A percentile compares a stretch with the other conserved stretches of the same genome.
phyloP scores from a whole-genome alignment of 2,329 filamentous ascomycete species.

The Colletotrichum liaoningense region DNA sequence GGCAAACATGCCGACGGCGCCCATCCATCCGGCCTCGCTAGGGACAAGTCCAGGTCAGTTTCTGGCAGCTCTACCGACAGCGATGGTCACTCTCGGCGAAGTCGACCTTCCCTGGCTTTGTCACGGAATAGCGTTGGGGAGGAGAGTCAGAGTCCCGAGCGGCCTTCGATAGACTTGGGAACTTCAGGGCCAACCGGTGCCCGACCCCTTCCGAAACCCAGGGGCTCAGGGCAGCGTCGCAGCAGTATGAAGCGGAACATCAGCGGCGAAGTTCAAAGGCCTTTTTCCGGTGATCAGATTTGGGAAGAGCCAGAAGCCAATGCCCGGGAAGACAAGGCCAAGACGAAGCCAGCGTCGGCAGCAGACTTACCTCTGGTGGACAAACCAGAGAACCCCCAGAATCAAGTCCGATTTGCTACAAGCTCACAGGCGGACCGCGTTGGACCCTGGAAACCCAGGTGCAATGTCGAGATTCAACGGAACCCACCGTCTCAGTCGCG shows the following conservation, averaged over 20 bases:
- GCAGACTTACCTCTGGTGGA: slow-evolving; percentile 21
- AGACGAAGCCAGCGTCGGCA: background rate
- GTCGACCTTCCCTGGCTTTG: slow-evolving; percentile 41
- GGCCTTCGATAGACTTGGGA: slow-evolving; percentile 40
- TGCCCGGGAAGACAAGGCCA: slow-evolving; percentile 42
- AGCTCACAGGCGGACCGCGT: slow-evolving; percentile 54
- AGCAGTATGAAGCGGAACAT: slow-evolving; percentile 77
- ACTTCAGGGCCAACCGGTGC: background rate
- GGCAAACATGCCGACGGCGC: slow-evolving; percentile 61
- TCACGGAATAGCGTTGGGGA: slow-evolving; percentile 23
- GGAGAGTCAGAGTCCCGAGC: slow-evolving; percentile 6
- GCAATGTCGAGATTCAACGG: slow-evolving; percentile 78
- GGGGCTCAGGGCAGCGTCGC: slow-evolving; percentile 60
- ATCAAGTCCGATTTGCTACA: slow-evolving; percentile 60
- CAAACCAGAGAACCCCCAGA: slow-evolving; percentile 74
- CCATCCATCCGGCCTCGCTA: slow-evolving; percentile 57
- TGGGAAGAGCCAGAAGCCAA: slow-evolving; percentile 84
- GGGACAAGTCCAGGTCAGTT: slow-evolving; percentile 58
- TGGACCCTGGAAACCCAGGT: slow-evolving; percentile 44
- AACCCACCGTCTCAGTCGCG: slow-evolving; percentile 87
- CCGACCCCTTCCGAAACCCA: slow-evolving; percentile 2
- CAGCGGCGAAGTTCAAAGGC: slow-evolving; percentile 74
- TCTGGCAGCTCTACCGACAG: slow-evolving; percentile 65
- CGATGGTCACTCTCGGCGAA: slow-evolving; percentile 50
- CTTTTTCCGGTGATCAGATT: slow-evolving; percentile 83